Base-by-base conservation (phyloP, 306 rosid genomes). In the Oxytropis ochrocephala region DNA sequence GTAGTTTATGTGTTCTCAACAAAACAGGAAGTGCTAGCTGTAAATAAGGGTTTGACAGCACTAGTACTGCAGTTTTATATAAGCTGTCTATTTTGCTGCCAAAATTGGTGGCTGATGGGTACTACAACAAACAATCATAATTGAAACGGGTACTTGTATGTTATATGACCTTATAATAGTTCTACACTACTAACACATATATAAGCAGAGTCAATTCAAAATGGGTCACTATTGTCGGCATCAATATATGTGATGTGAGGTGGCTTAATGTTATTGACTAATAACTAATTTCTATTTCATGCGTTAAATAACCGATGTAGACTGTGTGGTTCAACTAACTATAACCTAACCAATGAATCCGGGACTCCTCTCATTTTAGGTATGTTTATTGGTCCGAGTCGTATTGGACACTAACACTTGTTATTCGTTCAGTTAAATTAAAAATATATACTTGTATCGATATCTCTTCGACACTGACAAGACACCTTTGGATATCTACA, bases 311-410 rank as follows among this genome's bases (percentile, higher is more conserved):
- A 14, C 49, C 55, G 18, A 24, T 43, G 2, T 46, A 43, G 35
- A 36, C 33, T 58, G 7, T 69, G 4, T 47, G 66, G 82, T 69
- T 72, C 77, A 79, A 64, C 87, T 69, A 80, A 72, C 77, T 75
- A 72, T 12, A 79, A 77, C 82, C 79, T 80, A 24, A 24, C 3
- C 29, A 1, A 24, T 24, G 3, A 24, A 24, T 24, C 29, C 3
- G 3, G 29, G 29, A 24, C 29, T 1, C 3, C 29, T 24, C 29
- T 24, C 29, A 24, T 24, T 24, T 24, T 24, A 24, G 29, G 29
- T 4, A 24, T 24, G 29, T 24, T 24, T 21, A 1, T 21, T n/a
- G n/a, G n/a, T 21, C 24, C 2, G 24, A n/a, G n/a, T n/a, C n/a
- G 24, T 21, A 21, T 21, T 21, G 24, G 24, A 21, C 24, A 21